phyloP scores from a whole-genome alignment of 2,329 filamentous ascomycete species.

The Pleoardoris graminearum region DNA sequence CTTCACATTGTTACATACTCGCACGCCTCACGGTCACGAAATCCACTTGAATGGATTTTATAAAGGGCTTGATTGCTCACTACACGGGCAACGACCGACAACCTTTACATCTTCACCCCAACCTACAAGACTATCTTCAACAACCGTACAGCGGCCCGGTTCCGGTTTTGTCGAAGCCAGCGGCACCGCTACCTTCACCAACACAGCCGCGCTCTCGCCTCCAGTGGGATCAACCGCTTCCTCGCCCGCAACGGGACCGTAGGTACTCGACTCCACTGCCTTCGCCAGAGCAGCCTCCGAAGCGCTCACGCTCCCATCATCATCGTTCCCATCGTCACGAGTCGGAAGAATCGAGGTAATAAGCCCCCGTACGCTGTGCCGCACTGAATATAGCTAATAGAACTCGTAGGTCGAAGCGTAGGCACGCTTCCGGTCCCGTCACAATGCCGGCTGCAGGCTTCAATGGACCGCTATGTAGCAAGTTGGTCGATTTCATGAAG shows the following conservation, averaged over 20 bases:
- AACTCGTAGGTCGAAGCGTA: conserved; percentile 7
- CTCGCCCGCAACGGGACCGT: not conserved
- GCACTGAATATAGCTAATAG: not conserved
- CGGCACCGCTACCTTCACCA: not conserved
- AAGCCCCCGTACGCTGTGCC: too few relatives aligned
- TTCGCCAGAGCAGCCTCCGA: not conserved
- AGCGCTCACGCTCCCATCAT: not conserved
- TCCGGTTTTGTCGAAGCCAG: not conserved
- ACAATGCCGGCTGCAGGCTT: conserved; percentile 20
- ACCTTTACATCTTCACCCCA: not conserved
- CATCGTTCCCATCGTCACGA: not conserved
- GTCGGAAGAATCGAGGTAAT: not conserved
- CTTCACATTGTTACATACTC: too few relatives aligned
- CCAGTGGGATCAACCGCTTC: not conserved
- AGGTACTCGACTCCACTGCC: not conserved
- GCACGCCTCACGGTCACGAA: too few relatives aligned
- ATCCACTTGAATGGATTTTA: too few relatives aligned
- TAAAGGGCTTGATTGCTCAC: conserved; percentile 1
- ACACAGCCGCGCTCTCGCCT: not conserved
- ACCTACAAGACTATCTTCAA: not conserved
- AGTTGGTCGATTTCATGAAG: conserved; percentile 29
- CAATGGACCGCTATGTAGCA: conserved; percentile 31
- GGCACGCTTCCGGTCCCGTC: conserved; percentile 3
- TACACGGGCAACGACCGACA: not conserved
- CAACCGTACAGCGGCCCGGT: not conserved